Base-by-base conservation (phyloP, 768 basidiomycete genomes). In the Leccinum arenicola region DNA sequence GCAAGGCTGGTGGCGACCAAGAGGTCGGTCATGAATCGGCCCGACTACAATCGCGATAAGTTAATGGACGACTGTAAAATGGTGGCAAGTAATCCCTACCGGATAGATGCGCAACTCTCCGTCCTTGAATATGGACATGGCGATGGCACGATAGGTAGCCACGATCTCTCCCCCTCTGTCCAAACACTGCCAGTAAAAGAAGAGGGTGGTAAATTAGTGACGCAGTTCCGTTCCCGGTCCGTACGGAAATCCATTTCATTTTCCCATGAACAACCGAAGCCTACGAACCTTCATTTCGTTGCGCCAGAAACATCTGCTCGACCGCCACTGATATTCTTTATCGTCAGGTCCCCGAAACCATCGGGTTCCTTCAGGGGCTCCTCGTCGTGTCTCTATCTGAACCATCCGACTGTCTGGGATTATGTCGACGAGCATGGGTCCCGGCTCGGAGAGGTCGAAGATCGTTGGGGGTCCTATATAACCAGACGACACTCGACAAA, bases 1-100 rank as follows among this genome's bases (percentile, higher is more conserved):
- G 72, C 66, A 25, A 70, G 68, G 51, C 58, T 61, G 7, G 68
- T 70, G 38, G 72, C 70, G 2, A 73, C 70, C 23, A 72, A 38
- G n/a, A 72, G 57, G 50, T 73, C 68, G 10, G 50, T 59, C 70
- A 70, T 66, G 40, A 60, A 66, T 25, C 58, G 68, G 31, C 66
- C 68, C 1, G 55, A 43, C 70, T 73, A 54, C 25, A 9, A 61
- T 35, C 4, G 15, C 8, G 48, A 33, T 45, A 31, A 14, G 48
- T 48, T 25, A 49, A 55, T 27, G 38, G 38, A 27, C 33, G 15
- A 17, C n/a, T 29, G 14, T 21, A 25, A 33, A 57, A 52, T n/a
- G 8, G 11, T 36, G 11, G 43, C 10, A 23, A 23, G 19, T 2
- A 6, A 19, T 19, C 53, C 70, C 4, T 64, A 71, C 70, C 51